Evolutionary conservation across 257 asterid species (phyloP).

Genomic region (Lycium barbarum): DNA sequence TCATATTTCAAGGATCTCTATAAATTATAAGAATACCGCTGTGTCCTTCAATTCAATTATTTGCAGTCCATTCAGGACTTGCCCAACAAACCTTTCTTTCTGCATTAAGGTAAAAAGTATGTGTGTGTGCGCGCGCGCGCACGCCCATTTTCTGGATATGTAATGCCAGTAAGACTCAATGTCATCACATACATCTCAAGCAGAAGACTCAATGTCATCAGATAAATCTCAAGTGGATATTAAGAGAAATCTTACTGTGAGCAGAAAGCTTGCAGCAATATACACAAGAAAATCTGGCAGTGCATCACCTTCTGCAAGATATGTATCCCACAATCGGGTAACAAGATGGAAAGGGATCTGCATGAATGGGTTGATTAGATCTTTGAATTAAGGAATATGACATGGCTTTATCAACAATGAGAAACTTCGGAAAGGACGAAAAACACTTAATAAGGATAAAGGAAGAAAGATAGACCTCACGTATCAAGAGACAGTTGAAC

Average conservation of each 20-base stretch:
- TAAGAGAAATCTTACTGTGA: conserved; percentile 61
- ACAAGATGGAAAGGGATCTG: conserved; percentile 91
- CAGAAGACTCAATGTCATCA: neutral
- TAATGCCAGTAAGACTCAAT: conserved; percentile 7
- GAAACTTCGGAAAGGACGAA: neutral
- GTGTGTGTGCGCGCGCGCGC: neutral
- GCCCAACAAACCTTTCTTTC: neutral
- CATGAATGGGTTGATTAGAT: conserved; percentile 37
- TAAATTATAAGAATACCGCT: neutral
- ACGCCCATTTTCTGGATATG: neutral
- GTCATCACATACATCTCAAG: conserved; percentile 14
- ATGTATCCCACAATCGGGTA: conserved; percentile 96
- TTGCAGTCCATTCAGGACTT: neutral
- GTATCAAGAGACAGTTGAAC: conserved; percentile 97
- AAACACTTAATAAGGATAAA: conserved; percentile 13
- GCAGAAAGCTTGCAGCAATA: conserved; percentile 92
- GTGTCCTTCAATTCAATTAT: conserved; percentile 1
- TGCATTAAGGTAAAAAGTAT: neutral
- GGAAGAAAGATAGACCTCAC: conserved; percentile 66
- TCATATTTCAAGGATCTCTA: neutral
- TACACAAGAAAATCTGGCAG: conserved; percentile 92
- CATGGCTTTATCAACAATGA: conserved; percentile 20
- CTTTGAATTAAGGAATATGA: neutral
- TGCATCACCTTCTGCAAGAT: conserved; percentile 99
- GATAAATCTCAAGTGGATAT: neutral